phyloP scores from a whole-genome alignment of 1,284 basidiomycete genomes.

The Microstroma glucosiphilum region DNA sequence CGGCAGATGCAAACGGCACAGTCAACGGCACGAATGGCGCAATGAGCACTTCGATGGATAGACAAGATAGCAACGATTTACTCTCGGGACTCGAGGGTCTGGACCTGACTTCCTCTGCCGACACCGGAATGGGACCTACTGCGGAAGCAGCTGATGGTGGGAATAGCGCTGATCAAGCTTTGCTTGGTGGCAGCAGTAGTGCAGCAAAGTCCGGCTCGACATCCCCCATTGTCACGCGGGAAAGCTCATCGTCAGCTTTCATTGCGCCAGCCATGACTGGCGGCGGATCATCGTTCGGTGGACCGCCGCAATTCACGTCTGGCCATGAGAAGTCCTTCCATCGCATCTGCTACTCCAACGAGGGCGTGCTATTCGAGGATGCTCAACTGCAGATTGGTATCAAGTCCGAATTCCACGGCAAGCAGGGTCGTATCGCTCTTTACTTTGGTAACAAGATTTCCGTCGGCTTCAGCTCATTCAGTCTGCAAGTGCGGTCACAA shows the following conservation, averaged over 20 bases:
- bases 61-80: slow-evolving; percentile 56
- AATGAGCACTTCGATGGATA: slow-evolving; percentile 15
- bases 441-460: slow-evolving; percentile 95
- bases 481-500: slow-evolving; percentile 63
- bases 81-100: slow-evolving; percentile 74
- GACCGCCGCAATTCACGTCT: slow-evolving; percentile 31
- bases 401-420: slow-evolving; percentile 90
- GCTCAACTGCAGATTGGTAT: slow-evolving; percentile 88
- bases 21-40: slow-evolving; percentile 20
- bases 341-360: slow-evolving; percentile 69
- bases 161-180: slow-evolving; percentile 14
- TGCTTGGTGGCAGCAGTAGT: slow-evolving; percentile 8
- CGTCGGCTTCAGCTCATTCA: slow-evolving; percentile 78
- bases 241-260: slow-evolving; percentile 62
- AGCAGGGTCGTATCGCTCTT: slow-evolving; percentile 81
- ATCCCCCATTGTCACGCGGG: slow-evolving; percentile 13
- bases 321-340: slow-evolving; percentile 67
- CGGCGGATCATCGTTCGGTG: slow-evolving; percentile 9
- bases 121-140: slow-evolving; percentile 21
- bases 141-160: slow-evolving; percentile 11
- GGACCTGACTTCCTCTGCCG: slow-evolving; percentile 59
- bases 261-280: slow-evolving; percentile 5
- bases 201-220: background rate
- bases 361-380: slow-evolving; percentile 93
- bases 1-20: slow-evolving; percentile 25